Base-by-base conservation (phyloP, 495 filamentous ascomycete species). In the Elaphomyces granulatus region DNA sequence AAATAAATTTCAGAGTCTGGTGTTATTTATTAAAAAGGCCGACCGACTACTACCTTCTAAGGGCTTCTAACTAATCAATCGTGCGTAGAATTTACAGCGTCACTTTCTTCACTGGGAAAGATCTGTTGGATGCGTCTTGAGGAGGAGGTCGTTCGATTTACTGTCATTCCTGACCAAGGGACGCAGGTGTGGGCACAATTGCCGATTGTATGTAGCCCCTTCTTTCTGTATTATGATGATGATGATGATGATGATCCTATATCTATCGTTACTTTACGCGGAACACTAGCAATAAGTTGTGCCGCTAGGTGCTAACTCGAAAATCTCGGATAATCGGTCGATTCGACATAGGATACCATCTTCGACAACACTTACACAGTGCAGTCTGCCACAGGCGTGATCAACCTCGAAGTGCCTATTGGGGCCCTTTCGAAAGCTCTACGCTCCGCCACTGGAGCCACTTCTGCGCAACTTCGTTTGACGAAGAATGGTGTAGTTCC, bases 391-490 rank as follows among this genome's bases (percentile, higher is more conserved):
- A 78, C 65, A 51, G 43, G 74, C 53, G 77, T 83, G 34, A 93
- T 96, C 59, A 95, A 96, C 64, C 82, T 98, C 42, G 87, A 95
- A 63, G 74, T 96, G 10, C 86, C 92, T 33, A 72, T 98, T 33
- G 63, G 66, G 7, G 73, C 79, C 14, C 75, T 98, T 17, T 77
- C 81, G 44, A 81, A 83, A 36, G 88, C 92, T 2, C 77, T 98
- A 33, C 82, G 81, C 47, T 93, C 86, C 26, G 86, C 87, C 38
- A 63, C 78, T 18, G 71, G 76, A 45, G 81, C 83, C 31, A 74
- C 74, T 40, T 76, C 81, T 12, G 81, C 87, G 37, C 79, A 78
- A 34, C 72, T 96, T 15, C 83, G 92, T 7, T 72, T 98, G 12
- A 96, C 88, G 1, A 94, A 96, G 57, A 88, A 87, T 50, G 85